Conservation (phyloP, 495 filamentous ascomycete genomes). For the Neurospora sp. region DNA sequence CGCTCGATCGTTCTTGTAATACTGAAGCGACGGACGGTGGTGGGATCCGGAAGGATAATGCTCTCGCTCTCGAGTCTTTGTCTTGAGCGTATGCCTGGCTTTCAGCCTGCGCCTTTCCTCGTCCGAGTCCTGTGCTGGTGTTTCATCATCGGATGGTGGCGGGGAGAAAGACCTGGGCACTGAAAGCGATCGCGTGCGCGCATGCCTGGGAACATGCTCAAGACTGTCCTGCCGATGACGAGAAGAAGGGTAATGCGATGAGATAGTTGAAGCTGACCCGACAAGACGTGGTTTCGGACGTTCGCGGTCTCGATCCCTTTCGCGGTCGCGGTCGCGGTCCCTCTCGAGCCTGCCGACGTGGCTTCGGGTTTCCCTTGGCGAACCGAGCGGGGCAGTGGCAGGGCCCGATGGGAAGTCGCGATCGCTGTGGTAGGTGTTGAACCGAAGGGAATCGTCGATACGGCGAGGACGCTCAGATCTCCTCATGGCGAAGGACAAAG, state of each 20-base stretch:
- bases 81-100: background rate
- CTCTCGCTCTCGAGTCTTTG: background rate
- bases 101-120: background rate
- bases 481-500: background rate
- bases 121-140: background rate
- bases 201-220: background rate
- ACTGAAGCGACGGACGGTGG: background rate
- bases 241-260: background rate
- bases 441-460: background rate
- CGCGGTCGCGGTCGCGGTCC: background rate
- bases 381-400: background rate
- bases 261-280: background rate
- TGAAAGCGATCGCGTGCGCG: background rate
- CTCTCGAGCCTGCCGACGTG: background rate
- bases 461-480: background rate
- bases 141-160: background rate
- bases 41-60: background rate
- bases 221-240: background rate
- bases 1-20: slow-evolving; percentile 11
- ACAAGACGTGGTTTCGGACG: background rate
- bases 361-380: background rate
- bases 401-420: background rate
- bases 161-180: background rate
- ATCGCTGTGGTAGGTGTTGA: slow-evolving; percentile 3
- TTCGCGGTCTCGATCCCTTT: background rate